Evolutionary conservation across 1,139 yeast genomes (phyloP), one percentile per base, ranked within the genome.

Genomic region (Kodamaea fungicola): DNA sequence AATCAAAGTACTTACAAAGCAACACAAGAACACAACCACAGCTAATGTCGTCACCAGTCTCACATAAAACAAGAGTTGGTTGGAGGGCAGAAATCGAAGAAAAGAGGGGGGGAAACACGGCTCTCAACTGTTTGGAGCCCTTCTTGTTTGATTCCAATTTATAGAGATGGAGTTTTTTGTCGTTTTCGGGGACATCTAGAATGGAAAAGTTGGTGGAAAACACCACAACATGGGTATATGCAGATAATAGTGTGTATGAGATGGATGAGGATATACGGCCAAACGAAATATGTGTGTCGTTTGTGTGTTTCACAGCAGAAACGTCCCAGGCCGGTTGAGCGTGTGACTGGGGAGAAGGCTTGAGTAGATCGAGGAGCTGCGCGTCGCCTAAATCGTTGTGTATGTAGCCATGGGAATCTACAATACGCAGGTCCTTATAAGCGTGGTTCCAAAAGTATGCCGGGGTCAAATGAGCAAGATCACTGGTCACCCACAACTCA

Each of bases 401-500:
- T 3, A 72, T 51, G 32, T 59, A 53, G 2, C 62, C 57, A 1
- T 60, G 45, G 13, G 60, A 53, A 7, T 63, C 62, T 10, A 80
- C 52, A 2, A 47, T 29, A 0, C 58, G 58, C 6, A 9, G 12
- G 8, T 37, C 37, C 8, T 16, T 16, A 7, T 38, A 44, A 4
- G 56, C 38, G 37, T 72, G 53, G 1, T 56, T 42, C 95, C 96
- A 88, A 39, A 85, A 76, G 10, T 74, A 37, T 1, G 54, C 49
- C 0, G 92, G 78, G 1, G 69, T 71, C 21, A 88, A 57, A 0
- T 70, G 47, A 4, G 70, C 70, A 1, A 66, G 38, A 2, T 58
- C 69, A 5, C 62, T 54, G 0, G 71, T 58, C 0, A 89, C 80
- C 97, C 96, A 89, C 21, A 83, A 64, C 51, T 89, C 96, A 54